These are phyloP conservation scores for Aspergillus sp. DNA, from an alignment of 2,329 filamentous ascomycete species.

Conservation along the genomic window DNA sequence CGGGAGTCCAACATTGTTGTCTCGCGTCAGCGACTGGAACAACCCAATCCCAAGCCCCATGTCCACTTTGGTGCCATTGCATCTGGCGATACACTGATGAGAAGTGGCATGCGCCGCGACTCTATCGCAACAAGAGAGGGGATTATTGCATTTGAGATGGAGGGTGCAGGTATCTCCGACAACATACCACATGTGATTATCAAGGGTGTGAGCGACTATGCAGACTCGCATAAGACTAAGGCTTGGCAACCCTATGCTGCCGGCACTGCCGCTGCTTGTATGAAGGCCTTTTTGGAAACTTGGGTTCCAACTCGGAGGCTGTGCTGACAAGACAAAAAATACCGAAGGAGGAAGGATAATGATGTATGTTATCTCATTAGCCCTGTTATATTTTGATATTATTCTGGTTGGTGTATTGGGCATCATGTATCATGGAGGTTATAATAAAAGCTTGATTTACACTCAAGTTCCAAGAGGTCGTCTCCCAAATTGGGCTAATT, in stretches of 20 bases:
- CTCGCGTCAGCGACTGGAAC: too few species aligned
- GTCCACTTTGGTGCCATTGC: conserved; percentile 1
- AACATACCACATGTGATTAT: not conserved
- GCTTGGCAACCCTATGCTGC: not conserved
- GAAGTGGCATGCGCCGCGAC: not conserved
- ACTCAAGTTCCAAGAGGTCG: too few species aligned
- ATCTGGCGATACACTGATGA: not conserved
- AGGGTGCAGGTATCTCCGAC: not conserved
- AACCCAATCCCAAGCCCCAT: too few species aligned
- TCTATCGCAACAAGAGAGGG: not conserved
- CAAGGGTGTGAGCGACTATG: conserved; percentile 6
- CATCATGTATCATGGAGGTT: too few species aligned
- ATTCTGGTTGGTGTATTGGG: too few species aligned
- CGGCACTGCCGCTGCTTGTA: not conserved
- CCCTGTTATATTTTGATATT: too few species aligned
- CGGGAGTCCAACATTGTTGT: too few species aligned
- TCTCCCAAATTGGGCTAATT: too few species aligned
- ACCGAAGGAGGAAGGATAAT: too few species aligned
- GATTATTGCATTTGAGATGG: conserved; percentile 5
- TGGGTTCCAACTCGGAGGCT: not conserved
- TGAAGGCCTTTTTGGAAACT: not conserved
- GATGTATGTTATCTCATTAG: too few species aligned
- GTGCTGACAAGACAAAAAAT: too few species aligned
- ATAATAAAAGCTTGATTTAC: too few species aligned
- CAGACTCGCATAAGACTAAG: not conserved